Conservation (phyloP, 2,329 filamentous ascomycete species). For the Colletotrichum acutatum region DNA sequence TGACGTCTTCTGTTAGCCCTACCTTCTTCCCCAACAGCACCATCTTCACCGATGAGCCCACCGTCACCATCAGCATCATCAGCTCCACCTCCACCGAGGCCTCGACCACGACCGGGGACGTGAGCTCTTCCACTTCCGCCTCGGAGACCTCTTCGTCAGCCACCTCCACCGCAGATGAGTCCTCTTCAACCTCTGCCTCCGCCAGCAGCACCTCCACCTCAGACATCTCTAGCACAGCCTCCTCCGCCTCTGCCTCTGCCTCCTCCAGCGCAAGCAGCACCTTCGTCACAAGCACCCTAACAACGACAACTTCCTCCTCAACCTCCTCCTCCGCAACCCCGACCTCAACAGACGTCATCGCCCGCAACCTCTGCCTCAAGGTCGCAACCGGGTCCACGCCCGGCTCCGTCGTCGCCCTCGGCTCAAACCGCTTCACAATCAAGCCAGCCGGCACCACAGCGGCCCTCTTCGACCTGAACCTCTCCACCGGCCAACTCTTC, state of each 20-base stretch:
- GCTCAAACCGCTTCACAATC: constrained; percentile 26
- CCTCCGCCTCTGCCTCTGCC: background rate
- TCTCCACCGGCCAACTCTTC: constrained; percentile 26
- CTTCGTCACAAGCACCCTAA: background rate
- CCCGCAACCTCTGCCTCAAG: constrained; percentile 30
- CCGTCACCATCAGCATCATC: background rate
- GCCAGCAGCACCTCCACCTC: background rate
- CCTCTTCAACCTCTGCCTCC: background rate
- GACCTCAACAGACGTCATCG: constrained; percentile 1
- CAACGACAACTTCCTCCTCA: background rate
- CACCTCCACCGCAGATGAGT: background rate
- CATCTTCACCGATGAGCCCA: background rate
- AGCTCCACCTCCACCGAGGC: background rate
- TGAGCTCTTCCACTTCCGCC: background rate
- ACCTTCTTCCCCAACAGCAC: constrained; percentile 9
- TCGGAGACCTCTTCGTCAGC: background rate
- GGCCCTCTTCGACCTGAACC: constrained; percentile 27
- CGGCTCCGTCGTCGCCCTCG: background rate
- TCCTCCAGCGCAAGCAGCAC: background rate
- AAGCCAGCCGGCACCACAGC: background rate
- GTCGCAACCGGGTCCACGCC: background rate
- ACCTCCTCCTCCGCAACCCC: constrained; percentile 6
- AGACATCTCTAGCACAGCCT: background rate
- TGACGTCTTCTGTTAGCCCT: background rate
- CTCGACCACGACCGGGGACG: background rate